Conservation (phyloP, 2,329 filamentous ascomycete species). For the Zelopaecilomyces penicillatus region DNA sequence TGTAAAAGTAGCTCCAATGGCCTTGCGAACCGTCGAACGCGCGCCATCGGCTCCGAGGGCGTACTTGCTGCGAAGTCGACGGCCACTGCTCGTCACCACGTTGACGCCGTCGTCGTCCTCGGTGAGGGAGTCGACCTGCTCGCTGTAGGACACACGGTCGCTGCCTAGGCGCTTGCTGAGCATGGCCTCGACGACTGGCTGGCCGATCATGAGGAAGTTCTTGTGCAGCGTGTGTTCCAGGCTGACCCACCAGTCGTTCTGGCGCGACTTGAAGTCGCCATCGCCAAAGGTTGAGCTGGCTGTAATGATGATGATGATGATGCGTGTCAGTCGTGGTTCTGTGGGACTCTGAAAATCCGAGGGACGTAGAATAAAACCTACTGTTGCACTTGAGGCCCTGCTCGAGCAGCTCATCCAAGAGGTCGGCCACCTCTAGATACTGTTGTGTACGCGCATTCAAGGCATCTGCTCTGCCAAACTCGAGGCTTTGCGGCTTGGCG, state of each 20-base stretch:
- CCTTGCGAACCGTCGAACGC: conserved; percentile 36
- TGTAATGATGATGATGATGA: conserved; percentile 12
- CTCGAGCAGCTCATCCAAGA: conserved; percentile 32
- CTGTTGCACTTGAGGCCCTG: conserved; percentile 41
- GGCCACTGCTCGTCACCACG: conserved; percentile 24
- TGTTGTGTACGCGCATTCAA: conserved; percentile 42
- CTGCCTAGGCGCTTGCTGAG: conserved; percentile 27
- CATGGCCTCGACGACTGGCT: conserved; percentile 34
- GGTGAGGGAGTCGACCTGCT: conserved; percentile 39
- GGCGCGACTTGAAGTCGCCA: conserved; percentile 38
- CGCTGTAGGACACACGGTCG: conserved; percentile 25
- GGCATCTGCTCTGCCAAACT: conserved; percentile 38
- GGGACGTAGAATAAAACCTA: conserved; percentile 17
- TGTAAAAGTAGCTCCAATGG: conserved; percentile 31
- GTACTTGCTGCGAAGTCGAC: conserved; percentile 29
- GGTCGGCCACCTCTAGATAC: conserved; percentile 35
- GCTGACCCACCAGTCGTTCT: conserved; percentile 39
- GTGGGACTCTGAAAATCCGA: background rate
- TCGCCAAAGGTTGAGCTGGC: conserved; percentile 39
- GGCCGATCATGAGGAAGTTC: conserved; percentile 43
- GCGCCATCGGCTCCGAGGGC: conserved; percentile 46
- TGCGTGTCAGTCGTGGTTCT: background rate
- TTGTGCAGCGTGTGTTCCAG: conserved; percentile 36
- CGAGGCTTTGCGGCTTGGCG: conserved; percentile 28
- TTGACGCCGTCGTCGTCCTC: conserved; percentile 44